Percentiles rank a stretch among this genome's conserved stretches.
phyloP scores from a whole-genome alignment of 2,329 filamentous ascomycete genomes.

The Penicillium sp. region DNA sequence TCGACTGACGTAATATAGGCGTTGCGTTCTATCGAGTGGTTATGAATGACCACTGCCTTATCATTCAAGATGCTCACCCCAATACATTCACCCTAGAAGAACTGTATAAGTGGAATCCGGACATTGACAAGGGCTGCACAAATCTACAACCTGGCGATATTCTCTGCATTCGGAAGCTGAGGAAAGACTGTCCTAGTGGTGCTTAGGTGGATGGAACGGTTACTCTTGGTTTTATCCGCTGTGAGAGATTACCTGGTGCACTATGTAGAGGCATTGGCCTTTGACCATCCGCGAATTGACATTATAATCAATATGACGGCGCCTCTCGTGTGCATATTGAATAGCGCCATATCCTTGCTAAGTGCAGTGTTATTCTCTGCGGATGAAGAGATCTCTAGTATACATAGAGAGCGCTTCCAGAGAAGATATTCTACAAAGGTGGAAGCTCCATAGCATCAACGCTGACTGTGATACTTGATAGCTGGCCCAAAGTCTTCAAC shows the following conservation, averaged over 20 bases:
- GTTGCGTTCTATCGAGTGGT: neutral
- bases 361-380: too few relatives aligned
- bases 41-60: neutral
- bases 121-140: neutral
- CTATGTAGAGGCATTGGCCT: too few relatives aligned
- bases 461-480: neutral
- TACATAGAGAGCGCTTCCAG: neutral
- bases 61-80: neutral
- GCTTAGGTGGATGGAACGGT: neutral
- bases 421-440: neutral
- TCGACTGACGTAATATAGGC: neutral
- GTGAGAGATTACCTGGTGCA: too few relatives aligned
- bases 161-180: conserved; percentile 2
- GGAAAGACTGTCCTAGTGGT: neutral
- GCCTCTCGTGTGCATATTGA: too few relatives aligned
- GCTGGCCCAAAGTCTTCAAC: neutral
- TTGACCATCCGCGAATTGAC: too few relatives aligned
- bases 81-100: conserved; percentile 1
- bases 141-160: neutral
- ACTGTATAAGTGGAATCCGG: conserved; percentile 1
- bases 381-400: neutral
- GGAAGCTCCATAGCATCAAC: neutral
- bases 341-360: too few relatives aligned
- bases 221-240: too few relatives aligned
- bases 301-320: too few relatives aligned